Conservation (phyloP, 768 basidiomycete genomes). For the Hygrocybe punicea region DNA sequence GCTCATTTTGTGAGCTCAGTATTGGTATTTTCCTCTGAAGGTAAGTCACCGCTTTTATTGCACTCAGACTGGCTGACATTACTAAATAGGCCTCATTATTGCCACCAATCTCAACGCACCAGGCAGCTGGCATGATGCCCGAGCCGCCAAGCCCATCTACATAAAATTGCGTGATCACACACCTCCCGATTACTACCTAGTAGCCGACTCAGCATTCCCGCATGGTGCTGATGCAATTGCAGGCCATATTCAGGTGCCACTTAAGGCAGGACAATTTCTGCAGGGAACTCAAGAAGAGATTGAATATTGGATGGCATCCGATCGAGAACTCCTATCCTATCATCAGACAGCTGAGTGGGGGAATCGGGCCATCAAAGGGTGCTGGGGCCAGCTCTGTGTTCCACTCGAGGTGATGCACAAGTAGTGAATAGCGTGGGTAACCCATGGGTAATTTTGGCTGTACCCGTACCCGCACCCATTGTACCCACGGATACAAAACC, state of each 20-base stretch:
- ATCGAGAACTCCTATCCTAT: conserved; percentile 42
- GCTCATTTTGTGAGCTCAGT: conserved; percentile 39
- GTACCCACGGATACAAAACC: too few relatives aligned
- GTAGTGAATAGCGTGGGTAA: too few relatives aligned
- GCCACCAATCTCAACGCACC: conserved; percentile 34
- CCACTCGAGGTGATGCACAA: conserved; percentile 37
- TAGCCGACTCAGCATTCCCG: conserved; percentile 42
- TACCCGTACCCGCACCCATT: too few relatives aligned
- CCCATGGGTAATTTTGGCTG: too few relatives aligned
- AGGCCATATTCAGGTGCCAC: conserved; percentile 34
- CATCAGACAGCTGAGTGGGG: conserved; percentile 54
- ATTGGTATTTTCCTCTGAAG: conserved; percentile 27
- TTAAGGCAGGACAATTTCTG: conserved; percentile 33
- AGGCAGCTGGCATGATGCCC: conserved; percentile 44
- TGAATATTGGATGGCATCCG: conserved; percentile 22
- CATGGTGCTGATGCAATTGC: conserved; percentile 17
- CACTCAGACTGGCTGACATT: neutral
- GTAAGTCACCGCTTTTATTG: conserved; percentile 5
- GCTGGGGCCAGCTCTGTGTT: conserved; percentile 43
- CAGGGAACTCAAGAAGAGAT: conserved; percentile 19
- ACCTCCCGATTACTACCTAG: conserved; percentile 35
- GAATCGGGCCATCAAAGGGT: conserved; percentile 42
- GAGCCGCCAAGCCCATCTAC: conserved; percentile 41
- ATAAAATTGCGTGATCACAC: conserved; percentile 18
- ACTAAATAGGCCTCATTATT: conserved; percentile 35